A percentile compares a stretch with the other conserved stretches of the same genome.
phyloP scores from a whole-genome alignment of 139 green algal genomes.

The Penium margaritaceum region DNA sequence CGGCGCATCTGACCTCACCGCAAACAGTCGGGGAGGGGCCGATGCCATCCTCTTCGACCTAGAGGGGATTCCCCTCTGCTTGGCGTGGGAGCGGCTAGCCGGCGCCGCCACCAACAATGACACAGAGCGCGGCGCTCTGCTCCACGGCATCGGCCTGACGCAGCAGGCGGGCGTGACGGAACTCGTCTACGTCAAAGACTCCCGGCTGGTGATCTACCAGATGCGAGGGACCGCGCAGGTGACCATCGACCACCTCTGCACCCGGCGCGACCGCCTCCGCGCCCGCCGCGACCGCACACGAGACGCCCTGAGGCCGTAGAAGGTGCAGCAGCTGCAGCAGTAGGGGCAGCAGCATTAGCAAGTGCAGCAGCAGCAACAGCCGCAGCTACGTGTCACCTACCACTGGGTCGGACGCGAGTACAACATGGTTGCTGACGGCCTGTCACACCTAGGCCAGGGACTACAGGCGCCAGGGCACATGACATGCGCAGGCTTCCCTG shows the following conservation, averaged over 20 bases:
- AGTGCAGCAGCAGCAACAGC: no score
- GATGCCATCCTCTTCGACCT: no score
- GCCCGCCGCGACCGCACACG: conserved; percentile 35
- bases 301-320: no score
- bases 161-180: background rate
- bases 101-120: background rate
- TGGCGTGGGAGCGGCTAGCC: background rate
- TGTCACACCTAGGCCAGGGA: no score
- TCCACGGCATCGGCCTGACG: background rate
- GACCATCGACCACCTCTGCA: conserved; percentile 66
- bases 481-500: no score
- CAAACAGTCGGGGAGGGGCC: no score
- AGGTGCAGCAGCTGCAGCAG: no score
- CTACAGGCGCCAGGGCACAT: no score
- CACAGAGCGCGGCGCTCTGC: background rate
- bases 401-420: no score
- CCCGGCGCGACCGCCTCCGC: conserved; percentile 26
- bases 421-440: no score
- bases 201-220: conserved; percentile 98
- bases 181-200: conserved; percentile 51
- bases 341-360: no score
- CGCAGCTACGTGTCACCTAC: no score
- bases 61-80: background rate
- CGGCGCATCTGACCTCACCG: background rate
- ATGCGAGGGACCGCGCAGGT: conserved; percentile 85